These are phyloP conservation scores for Aspergillus piperis DNA, from an alignment of 2,329 filamentous ascomycete genomes.

Conservation along the genomic window DNA sequence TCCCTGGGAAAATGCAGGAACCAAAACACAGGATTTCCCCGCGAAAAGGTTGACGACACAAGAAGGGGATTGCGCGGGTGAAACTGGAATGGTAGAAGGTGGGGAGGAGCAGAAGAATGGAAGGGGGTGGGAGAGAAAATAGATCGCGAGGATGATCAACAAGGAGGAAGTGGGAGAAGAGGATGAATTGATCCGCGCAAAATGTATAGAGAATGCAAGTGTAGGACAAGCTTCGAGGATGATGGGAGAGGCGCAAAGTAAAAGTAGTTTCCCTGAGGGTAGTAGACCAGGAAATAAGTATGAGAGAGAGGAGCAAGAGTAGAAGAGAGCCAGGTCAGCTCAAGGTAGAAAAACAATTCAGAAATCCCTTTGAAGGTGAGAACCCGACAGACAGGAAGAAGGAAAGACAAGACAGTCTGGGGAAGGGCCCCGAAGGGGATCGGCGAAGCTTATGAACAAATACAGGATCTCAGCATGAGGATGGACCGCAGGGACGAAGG, in stretches of 20 bases:
- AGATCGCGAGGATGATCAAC: constrained; percentile 17
- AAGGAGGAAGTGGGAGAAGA: constrained; percentile 2
- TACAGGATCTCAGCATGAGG: constrained; percentile 35
- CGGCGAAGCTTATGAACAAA: constrained; percentile 49
- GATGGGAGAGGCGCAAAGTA: constrained; percentile 12
- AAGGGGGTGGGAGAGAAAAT: neutral
- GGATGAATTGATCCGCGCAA: constrained; percentile 18
- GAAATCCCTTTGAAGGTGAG: constrained; percentile 4
- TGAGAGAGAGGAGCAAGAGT: neutral
- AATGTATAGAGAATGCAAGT: neutral
- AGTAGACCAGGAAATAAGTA: constrained; percentile 14
- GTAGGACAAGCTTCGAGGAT: constrained; percentile 7
- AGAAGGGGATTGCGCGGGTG: neutral
- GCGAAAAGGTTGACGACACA: neutral
- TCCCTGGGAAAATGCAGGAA: constrained; percentile 5
- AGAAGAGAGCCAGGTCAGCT: constrained; percentile 10
- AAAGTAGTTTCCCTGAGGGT: constrained; percentile 1
- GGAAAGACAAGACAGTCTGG: constrained; percentile 36
- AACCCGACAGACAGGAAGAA: constrained; percentile 25
- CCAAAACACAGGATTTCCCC: constrained; percentile 4
- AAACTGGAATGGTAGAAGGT: constrained; percentile 4
- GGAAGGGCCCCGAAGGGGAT: constrained; percentile 41
- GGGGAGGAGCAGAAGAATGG: constrained; percentile 1
- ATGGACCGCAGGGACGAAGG: constrained; percentile 31
- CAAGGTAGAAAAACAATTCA: constrained; percentile 11